Conservation (phyloP, 768 basidiomycete species). For the Leccinum rimulosum region DNA sequence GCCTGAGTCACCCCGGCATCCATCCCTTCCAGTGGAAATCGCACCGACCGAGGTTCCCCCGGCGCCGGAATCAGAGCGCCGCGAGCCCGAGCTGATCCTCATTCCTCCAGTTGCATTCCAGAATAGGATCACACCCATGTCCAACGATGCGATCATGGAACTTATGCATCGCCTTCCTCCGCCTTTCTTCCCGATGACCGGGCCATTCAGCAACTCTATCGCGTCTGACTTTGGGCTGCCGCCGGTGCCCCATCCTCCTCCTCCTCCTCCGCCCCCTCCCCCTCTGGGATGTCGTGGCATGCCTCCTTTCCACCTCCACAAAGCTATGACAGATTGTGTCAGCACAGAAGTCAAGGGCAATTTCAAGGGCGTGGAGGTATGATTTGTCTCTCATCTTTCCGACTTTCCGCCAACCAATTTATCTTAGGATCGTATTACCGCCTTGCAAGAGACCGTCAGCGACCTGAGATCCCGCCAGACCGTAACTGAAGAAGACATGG, state of each 20-base stretch:
- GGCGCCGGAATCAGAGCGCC: background rate
- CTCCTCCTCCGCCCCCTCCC: background rate
- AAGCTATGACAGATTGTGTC: slow-evolving; percentile 17
- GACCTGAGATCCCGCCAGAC: slow-evolving; percentile 25
- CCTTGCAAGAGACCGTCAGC: slow-evolving; percentile 20
- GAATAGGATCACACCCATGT: slow-evolving; percentile 14
- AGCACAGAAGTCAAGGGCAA: slow-evolving; percentile 22
- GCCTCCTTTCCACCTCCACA: slow-evolving; percentile 16
- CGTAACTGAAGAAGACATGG: slow-evolving; percentile 29
- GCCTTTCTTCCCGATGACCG: slow-evolving; percentile 16
- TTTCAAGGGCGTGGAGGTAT: slow-evolving; percentile 24
- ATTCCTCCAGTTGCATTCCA: slow-evolving; percentile 3
- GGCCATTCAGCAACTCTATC: slow-evolving; percentile 22
- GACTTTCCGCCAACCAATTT: background rate
- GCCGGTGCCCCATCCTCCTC: slow-evolving; percentile 10
- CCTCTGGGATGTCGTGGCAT: background rate
- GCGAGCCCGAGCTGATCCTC: slow-evolving; percentile 6
- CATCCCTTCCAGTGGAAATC: slow-evolving; percentile 14
- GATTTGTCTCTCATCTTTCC: background rate
- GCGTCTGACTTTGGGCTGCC: slow-evolving; percentile 17
- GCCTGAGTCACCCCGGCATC: slow-evolving; percentile 30
- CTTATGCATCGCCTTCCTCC: slow-evolving; percentile 22
- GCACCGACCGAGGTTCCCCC: slow-evolving; percentile 8
- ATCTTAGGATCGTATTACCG: slow-evolving; percentile 24
- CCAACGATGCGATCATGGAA: slow-evolving; percentile 7